Conservation (phyloP, 1,284 basidiomycete species). For the Sparassis latifolia region DNA sequence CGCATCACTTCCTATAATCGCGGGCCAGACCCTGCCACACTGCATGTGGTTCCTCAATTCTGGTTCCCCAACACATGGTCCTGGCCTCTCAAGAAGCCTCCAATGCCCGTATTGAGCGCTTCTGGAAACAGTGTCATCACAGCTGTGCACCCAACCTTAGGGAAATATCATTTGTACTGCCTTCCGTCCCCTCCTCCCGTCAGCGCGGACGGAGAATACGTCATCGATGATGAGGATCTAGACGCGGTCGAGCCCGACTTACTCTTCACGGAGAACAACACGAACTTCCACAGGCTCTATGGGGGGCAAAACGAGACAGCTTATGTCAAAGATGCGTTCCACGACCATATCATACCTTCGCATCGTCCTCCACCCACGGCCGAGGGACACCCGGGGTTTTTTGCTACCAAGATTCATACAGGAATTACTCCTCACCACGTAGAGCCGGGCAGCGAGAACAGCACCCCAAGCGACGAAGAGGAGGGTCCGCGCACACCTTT, state of each 20-base stretch:
- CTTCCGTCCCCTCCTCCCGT: conserved; percentile 90
- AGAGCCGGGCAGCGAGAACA: conserved; percentile 17
- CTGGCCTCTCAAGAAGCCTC: conserved; percentile 80
- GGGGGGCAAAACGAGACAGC: conserved; percentile 77
- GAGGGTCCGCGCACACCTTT: conserved; percentile 53
- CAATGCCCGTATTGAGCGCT: conserved; percentile 66
- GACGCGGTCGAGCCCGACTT: conserved; percentile 74
- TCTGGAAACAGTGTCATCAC: conserved; percentile 62
- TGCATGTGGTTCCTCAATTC: conserved; percentile 92
- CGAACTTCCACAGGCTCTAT: conserved; percentile 91
- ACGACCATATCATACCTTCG: conserved; percentile 87
- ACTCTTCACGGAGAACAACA: conserved; percentile 95
- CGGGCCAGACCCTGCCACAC: conserved; percentile 90
- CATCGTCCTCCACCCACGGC: conserved; percentile 58
- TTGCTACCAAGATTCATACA: conserved; percentile 43
- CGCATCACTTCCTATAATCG: conserved; percentile 97
- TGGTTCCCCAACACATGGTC: conserved; percentile 99
- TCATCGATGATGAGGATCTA: conserved; percentile 56
- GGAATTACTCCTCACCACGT: conserved; percentile 36
- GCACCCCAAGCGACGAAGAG: conserved; percentile 23
- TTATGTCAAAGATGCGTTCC: conserved; percentile 97
- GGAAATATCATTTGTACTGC: conserved; percentile 81
- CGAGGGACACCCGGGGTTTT: conserved; percentile 29
- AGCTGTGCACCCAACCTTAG: conserved; percentile 69
- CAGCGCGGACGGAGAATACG: conserved; percentile 45